Conservation (phyloP, 2,329 filamentous ascomycete genomes). For the Fusarium drepaniforme region DNA sequence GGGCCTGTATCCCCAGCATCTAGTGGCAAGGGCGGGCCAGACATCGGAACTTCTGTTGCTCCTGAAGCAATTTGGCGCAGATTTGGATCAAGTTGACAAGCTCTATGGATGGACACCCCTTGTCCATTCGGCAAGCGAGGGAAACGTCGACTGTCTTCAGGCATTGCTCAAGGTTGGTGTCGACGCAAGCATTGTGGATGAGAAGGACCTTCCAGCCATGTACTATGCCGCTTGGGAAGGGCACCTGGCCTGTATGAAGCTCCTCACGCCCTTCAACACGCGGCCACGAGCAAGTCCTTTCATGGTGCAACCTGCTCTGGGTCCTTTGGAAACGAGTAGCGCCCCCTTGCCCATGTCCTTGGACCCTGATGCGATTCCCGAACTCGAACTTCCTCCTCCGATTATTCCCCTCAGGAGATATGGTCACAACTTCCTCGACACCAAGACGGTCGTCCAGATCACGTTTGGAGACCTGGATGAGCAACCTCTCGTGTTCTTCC, state of each 20-base stretch:
- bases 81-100: conserved; percentile 94
- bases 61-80: conserved; percentile 86
- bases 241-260: conserved; percentile 91
- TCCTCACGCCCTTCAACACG: conserved; percentile 75
- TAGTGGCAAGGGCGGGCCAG: conserved; percentile 90
- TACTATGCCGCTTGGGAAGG: conserved; percentile 99
- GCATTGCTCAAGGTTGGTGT: conserved; percentile 84
- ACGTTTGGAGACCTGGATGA: conserved; percentile 85
- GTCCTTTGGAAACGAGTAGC: conserved; percentile 60
- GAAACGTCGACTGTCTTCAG: conserved; percentile 88
- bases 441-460: conserved; percentile 95
- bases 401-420: conserved; percentile 96
- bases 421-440: conserved; percentile 98
- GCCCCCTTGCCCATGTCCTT: conserved; percentile 72
- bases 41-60: conserved; percentile 83
- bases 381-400: conserved; percentile 91
- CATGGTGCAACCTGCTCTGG: conserved; percentile 57
- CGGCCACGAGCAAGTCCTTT: conserved; percentile 58
- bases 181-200: conserved; percentile 84
- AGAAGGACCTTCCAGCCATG: conserved; percentile 93
- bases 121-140: conserved; percentile 96
- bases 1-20: conserved; percentile 95
- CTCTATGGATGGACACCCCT: conserved; percentile 97
- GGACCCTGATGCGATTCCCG: conserved; percentile 90
- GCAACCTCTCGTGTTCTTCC: conserved; percentile 91